A percentile compares a stretch with the other conserved stretches of the same genome.
Conservation (phyloP, 352 stramenopile genomes). For the Phytophthora pluvialis region DNA sequence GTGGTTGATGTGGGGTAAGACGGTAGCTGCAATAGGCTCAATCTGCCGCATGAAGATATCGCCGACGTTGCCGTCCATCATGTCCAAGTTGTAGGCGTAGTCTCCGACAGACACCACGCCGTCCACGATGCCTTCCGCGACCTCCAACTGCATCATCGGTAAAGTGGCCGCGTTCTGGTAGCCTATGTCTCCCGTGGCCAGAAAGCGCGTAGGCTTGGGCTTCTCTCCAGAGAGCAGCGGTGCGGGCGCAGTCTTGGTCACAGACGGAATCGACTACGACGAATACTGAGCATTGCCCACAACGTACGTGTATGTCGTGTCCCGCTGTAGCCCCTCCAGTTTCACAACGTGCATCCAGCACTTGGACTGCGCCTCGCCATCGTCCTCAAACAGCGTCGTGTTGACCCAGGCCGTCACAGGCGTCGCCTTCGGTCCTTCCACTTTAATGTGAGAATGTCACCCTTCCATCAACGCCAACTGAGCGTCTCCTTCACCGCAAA, state of each 20-base stretch:
- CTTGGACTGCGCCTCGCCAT: slow-evolving; percentile 52
- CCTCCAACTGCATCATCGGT: slow-evolving; percentile 87
- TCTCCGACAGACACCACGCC: slow-evolving; percentile 86
- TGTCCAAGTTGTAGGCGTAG: slow-evolving; percentile 89
- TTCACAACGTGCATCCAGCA: slow-evolving; percentile 70
- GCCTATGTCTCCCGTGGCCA: slow-evolving; percentile 87
- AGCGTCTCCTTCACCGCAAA: slow-evolving; percentile 46
- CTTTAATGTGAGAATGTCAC: slow-evolving; percentile 49
- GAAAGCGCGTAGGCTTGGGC: slow-evolving; percentile 64
- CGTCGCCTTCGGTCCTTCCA: slow-evolving; percentile 33
- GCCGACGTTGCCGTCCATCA: slow-evolving; percentile 77
- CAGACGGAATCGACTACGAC: slow-evolving; percentile 78
- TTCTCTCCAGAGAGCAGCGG: slow-evolving; percentile 20
- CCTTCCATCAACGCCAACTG: slow-evolving; percentile 67
- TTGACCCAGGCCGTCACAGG: slow-evolving; percentile 48
- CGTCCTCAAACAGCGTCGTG: slow-evolving; percentile 70
- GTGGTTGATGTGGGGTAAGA: too few species aligned
- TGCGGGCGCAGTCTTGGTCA: slow-evolving; percentile 66
- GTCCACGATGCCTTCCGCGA: slow-evolving; percentile 74
- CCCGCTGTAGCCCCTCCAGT: slow-evolving; percentile 63
- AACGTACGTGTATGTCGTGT: slow-evolving; percentile 78
- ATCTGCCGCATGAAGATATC: slow-evolving; percentile 93
- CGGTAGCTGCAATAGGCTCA: slow-evolving; percentile 69
- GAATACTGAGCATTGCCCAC: slow-evolving; percentile 72
- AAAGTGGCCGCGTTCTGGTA: slow-evolving; percentile 87